phyloP scores from a whole-genome alignment of 176 grass and related monocot genomes.

The Carex littledalei region DNA sequence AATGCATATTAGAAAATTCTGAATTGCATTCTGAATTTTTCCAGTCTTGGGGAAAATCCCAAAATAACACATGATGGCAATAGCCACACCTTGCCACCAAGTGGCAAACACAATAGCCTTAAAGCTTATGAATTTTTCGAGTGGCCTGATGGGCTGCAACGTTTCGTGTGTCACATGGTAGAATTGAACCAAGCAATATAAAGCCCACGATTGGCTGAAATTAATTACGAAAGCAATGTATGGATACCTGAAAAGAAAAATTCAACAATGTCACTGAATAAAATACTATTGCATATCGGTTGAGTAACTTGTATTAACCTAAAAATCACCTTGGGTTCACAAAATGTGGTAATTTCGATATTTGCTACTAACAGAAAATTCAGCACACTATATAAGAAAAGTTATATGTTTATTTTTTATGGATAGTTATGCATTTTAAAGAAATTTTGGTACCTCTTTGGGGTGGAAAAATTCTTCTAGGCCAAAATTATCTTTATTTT shows the following conservation, averaged over 20 bases:
- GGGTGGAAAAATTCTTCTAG: neutral
- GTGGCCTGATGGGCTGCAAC: constrained; percentile 58
- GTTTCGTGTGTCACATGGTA: constrained; percentile 67
- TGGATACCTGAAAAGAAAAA: constrained; percentile 52
- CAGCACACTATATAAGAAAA: neutral
- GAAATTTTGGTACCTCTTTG: neutral
- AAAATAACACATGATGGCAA: constrained; percentile 66
- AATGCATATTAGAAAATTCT: constrained; percentile 86
- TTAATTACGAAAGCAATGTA: constrained; percentile 81
- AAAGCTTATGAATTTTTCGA: constrained; percentile 97
- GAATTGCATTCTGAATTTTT: constrained; percentile 70
- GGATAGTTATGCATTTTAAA: neutral
- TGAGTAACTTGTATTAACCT: neutral
- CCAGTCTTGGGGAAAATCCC: constrained; percentile 55
- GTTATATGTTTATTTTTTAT: neutral
- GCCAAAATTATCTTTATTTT: too few species aligned
- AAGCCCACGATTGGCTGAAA: constrained; percentile 91
- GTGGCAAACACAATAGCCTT: constrained; percentile 98
- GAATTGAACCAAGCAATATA: constrained; percentile 91
- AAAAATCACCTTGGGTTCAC: neutral
- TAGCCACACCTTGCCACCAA: constrained; percentile 84
- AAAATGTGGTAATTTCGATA: neutral
- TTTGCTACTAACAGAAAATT: neutral
- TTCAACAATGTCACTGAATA: neutral
- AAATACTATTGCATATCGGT: neutral